Evolutionary conservation across 352 stramenopile genomes (phyloP).

Genomic region (Phytophthora foliorum): DNA sequence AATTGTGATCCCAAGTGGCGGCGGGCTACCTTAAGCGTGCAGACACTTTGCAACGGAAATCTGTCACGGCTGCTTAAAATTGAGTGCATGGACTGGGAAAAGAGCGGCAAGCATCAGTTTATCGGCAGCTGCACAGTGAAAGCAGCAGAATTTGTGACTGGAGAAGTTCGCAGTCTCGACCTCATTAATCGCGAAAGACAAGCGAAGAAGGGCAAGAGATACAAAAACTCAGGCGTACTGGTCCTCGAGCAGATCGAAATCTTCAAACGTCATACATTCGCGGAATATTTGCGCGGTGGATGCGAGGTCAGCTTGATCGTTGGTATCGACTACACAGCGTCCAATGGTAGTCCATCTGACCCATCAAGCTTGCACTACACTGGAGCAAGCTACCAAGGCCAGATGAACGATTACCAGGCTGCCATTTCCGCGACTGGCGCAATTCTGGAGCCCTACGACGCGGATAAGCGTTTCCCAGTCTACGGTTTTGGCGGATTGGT

Average conservation of each 20-base stretch:
- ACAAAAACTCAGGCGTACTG: conserved; percentile 79
- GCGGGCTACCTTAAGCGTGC: conserved; percentile 65
- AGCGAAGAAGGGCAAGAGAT: conserved; percentile 74
- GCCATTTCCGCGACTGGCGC: conserved; percentile 73
- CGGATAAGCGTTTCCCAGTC: conserved; percentile 77
- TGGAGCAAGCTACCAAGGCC: conserved; percentile 56
- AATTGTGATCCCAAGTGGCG: conserved; percentile 76
- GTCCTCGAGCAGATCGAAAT: conserved; percentile 63
- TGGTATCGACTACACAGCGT: conserved; percentile 88
- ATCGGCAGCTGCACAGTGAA: conserved; percentile 69
- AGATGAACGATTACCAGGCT: conserved; percentile 84
- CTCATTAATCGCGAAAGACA: conserved; percentile 79
- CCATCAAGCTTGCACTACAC: conserved; percentile 71
- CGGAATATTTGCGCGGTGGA: conserved; percentile 73
- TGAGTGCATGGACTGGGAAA: conserved; percentile 85
- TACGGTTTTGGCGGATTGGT: conserved; percentile 85
- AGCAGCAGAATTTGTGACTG: conserved; percentile 64
- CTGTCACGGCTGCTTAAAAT: conserved; percentile 66
- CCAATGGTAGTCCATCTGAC: conserved; percentile 58
- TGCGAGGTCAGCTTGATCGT: conserved; percentile 84
- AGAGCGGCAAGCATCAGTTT: conserved; percentile 73
- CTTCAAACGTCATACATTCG: conserved; percentile 79
- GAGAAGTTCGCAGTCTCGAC: conserved; percentile 56
- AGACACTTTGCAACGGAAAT: conserved; percentile 76
- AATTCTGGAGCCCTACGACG: conserved; percentile 83